A percentile compares a stretch with the other conserved stretches of the same genome.
phyloP scores from a whole-genome alignment of 148 eudicot genomes.

The Pharnaceum exiguum region DNA sequence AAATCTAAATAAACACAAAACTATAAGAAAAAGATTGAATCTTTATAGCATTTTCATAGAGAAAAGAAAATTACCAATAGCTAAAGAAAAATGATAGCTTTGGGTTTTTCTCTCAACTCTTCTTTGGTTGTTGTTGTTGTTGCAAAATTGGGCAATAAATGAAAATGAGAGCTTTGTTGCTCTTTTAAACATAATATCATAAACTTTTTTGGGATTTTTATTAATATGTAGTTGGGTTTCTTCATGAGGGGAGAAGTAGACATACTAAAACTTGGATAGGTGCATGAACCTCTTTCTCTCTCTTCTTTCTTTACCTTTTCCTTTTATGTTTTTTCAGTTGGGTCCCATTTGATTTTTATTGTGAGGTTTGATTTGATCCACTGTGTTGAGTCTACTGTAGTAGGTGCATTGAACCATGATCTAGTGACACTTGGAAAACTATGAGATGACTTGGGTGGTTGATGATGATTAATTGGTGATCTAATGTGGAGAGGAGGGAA shows the following conservation, averaged over 20 bases:
- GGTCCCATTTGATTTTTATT: constrained; percentile 1
- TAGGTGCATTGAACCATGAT: too few relatives aligned
- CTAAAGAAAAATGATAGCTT: neutral
- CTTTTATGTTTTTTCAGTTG: neutral
- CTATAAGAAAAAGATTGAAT: neutral
- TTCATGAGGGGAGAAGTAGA: constrained; percentile 4
- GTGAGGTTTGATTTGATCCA: neutral
- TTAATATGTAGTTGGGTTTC: neutral
- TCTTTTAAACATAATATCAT: too few relatives aligned
- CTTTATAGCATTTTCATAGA: neutral
- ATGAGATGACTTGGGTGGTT: neutral
- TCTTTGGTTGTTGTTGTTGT: neutral
- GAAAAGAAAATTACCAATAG: neutral
- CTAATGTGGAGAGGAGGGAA: too few relatives aligned
- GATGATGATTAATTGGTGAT: neutral
- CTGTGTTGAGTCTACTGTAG: neutral
- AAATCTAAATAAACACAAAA: neutral
- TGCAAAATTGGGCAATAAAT: neutral
- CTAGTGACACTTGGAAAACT: neutral
- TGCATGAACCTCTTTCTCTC: constrained; percentile 29
- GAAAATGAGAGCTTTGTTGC: too few relatives aligned
- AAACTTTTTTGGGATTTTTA: too few relatives aligned
- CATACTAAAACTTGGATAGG: constrained; percentile 11
- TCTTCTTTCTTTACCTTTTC: too few relatives aligned
- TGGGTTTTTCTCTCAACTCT: neutral